Percentiles rank a stretch among this genome's conserved stretches.
Conservation (phyloP, 2,329 filamentous ascomycete species). For the Fusarium irregulare region DNA sequence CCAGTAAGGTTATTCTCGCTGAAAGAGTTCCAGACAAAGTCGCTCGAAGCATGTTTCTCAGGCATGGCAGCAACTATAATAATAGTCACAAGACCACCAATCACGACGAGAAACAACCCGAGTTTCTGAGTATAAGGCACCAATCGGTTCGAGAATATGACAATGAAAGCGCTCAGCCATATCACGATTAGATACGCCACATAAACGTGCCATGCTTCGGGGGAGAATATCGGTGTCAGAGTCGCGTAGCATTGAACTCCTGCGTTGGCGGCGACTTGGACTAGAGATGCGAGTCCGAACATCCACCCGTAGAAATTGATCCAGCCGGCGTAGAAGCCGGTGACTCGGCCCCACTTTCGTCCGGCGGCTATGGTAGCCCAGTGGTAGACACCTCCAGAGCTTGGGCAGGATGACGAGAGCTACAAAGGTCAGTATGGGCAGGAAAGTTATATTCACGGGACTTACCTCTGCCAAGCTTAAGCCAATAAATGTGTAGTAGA, state of each 20-base stretch:
- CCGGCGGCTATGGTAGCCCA: slow-evolving; percentile 44
- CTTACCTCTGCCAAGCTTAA: slow-evolving; percentile 41
- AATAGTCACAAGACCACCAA: slow-evolving; percentile 41
- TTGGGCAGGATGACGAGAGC: slow-evolving; percentile 43
- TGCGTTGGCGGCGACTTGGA: slow-evolving; percentile 42
- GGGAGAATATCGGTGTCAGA: slow-evolving; percentile 16
- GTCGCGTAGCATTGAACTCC: slow-evolving; percentile 43
- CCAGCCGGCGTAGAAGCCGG: slow-evolving; percentile 44
- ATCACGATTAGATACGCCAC: slow-evolving; percentile 38
- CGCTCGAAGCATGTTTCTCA: slow-evolving; percentile 28
- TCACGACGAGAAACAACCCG: slow-evolving; percentile 38
- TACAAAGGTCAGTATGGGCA: neutral
- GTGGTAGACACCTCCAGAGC: slow-evolving; percentile 42
- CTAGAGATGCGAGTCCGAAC: slow-evolving; percentile 43
- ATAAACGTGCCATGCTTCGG: slow-evolving; percentile 42
- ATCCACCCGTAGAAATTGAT: slow-evolving; percentile 48
- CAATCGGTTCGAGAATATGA: slow-evolving; percentile 42
- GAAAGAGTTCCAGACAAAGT: slow-evolving; percentile 42
- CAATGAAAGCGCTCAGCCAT: slow-evolving; percentile 34
- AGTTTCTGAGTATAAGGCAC: slow-evolving; percentile 44
- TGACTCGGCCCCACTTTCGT: slow-evolving; percentile 39
- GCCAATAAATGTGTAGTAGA: slow-evolving; percentile 43
- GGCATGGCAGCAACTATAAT: slow-evolving; percentile 41
- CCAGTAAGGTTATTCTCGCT: slow-evolving; percentile 43
- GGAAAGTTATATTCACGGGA: rapidly evolving